Conservation (phyloP, 1,139 yeast species). For the Maudiozyma humilis region DNA sequence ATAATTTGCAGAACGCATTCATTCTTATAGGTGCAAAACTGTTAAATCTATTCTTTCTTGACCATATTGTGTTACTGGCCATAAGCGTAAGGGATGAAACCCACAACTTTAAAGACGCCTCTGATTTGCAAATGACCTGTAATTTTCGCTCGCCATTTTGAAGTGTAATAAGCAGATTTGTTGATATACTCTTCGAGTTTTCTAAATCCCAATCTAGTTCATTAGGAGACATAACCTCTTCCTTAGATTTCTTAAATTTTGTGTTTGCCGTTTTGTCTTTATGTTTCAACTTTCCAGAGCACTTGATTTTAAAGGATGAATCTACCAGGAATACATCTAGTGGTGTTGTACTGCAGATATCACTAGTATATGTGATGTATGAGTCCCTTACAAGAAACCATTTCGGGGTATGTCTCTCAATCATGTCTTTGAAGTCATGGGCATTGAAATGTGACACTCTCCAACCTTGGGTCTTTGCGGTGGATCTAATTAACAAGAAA, state of each 20-base stretch:
- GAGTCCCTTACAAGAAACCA: slow-evolving; percentile 87
- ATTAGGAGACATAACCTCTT: slow-evolving; percentile 11
- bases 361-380: slow-evolving; percentile 77
- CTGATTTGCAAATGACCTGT: slow-evolving; percentile 65
- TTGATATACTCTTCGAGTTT: slow-evolving; percentile 32
- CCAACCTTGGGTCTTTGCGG: slow-evolving; percentile 91
- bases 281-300: slow-evolving; percentile 37
- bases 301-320: slow-evolving; percentile 49
- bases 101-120: slow-evolving; percentile 69
- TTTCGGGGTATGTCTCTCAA: slow-evolving; percentile 79
- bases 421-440: slow-evolving; percentile 75
- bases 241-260: slow-evolving; percentile 25
- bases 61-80: slow-evolving; percentile 64
- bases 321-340: slow-evolving; percentile 87
- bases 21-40: slow-evolving; percentile 90
- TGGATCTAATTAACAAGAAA: slow-evolving; percentile 64
- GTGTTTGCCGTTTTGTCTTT: slow-evolving; percentile 32
- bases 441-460: slow-evolving; percentile 82
- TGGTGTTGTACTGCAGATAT: slow-evolving; percentile 78
- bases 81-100: slow-evolving; percentile 61
- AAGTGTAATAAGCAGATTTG: slow-evolving; percentile 51
- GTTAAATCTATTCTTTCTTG: slow-evolving; percentile 63
- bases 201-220: slow-evolving; percentile 42
- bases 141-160: slow-evolving; percentile 75
- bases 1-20: slow-evolving; percentile 88